A percentile compares a stretch with the other conserved stretches of the same genome.
phyloP scores from a whole-genome alignment of 352 stramenopile genomes.

The Phytophthora uliginosa region DNA sequence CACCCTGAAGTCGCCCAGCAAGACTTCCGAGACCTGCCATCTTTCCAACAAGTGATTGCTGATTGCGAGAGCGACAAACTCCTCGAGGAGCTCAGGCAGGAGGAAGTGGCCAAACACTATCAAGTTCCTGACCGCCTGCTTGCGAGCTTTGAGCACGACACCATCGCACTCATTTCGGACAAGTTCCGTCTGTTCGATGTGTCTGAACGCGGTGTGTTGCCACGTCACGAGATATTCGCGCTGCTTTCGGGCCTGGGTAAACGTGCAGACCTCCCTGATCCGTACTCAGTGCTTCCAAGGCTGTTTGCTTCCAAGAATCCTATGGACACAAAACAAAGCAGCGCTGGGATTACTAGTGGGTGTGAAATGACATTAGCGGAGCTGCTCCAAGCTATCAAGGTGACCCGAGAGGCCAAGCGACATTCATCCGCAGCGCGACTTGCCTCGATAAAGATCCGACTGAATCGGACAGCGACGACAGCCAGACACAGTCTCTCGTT shows the following conservation, averaged over 20 bases:
- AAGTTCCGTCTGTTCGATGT: constrained; percentile 59
- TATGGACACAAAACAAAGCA: background rate
- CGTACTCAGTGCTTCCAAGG: constrained; percentile 44
- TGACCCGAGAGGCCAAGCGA: constrained; percentile 23
- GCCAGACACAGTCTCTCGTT: background rate
- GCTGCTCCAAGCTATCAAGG: constrained; percentile 38
- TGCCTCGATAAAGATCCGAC: constrained; percentile 17
- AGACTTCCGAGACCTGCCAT: constrained; percentile 36
- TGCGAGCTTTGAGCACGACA: constrained; percentile 40
- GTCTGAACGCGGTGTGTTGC: constrained; percentile 45
- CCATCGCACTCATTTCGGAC: constrained; percentile 36
- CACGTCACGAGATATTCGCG: constrained; percentile 50
- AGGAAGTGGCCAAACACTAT: constrained; percentile 36
- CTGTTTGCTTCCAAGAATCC: constrained; percentile 23
- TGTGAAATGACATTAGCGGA: constrained; percentile 33
- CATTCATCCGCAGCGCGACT: constrained; percentile 9
- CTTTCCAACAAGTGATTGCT: constrained; percentile 52
- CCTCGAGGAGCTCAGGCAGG: constrained; percentile 28
- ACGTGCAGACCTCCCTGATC: constrained; percentile 49
- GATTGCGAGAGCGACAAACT: constrained; percentile 39
- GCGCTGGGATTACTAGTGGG: background rate
- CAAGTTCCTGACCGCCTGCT: constrained; percentile 37
- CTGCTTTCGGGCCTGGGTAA: constrained; percentile 47
- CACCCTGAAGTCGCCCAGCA: background rate
- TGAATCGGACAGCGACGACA: constrained; percentile 11